Evolutionary conservation across 139 green algal species (phyloP).

Genomic region (Chlorella sp.): DNA sequence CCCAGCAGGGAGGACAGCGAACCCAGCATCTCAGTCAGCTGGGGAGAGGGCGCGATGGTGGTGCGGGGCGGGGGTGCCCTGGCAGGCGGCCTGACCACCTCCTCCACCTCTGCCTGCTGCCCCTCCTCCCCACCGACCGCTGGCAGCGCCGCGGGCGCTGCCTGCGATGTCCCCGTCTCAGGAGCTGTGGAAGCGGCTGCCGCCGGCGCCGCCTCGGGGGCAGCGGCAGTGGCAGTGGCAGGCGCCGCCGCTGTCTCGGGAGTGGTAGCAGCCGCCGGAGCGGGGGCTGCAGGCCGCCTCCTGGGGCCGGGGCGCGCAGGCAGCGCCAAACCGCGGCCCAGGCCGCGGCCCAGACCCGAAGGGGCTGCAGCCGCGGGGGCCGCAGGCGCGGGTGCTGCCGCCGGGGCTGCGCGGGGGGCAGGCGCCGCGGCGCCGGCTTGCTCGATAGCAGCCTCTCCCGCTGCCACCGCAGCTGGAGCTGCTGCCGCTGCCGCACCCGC

Average conservation of each 20-base stretch:
- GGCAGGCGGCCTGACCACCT: not conserved
- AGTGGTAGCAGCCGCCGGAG: not conserved
- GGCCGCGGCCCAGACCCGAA: not conserved
- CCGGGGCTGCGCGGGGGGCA: not conserved
- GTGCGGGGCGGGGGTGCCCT: too few species aligned
- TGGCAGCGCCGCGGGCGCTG: not conserved
- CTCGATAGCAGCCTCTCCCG: not conserved
- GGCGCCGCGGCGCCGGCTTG: not conserved
- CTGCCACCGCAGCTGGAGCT: not conserved
- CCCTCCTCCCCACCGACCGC: not conserved
- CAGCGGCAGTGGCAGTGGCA: not conserved
- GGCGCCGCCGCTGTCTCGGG: not conserved
- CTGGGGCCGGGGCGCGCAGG: not conserved
- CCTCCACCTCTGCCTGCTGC: not conserved
- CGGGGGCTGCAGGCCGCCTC: not conserved
- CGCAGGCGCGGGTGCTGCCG: not conserved
- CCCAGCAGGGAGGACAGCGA: not conserved
- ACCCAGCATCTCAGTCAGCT: not conserved
- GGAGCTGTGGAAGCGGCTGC: not conserved
- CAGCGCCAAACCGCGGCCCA: not conserved
- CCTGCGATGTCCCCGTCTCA: too few species aligned
- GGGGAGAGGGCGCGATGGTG: too few species aligned
- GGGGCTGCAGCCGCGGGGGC: not conserved
- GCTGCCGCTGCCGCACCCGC: not conserved
- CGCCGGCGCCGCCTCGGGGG: not conserved